These are phyloP conservation scores for Abrus precatorius DNA, from an alignment of 306 rosid species.

Conservation along the genomic window DNA sequence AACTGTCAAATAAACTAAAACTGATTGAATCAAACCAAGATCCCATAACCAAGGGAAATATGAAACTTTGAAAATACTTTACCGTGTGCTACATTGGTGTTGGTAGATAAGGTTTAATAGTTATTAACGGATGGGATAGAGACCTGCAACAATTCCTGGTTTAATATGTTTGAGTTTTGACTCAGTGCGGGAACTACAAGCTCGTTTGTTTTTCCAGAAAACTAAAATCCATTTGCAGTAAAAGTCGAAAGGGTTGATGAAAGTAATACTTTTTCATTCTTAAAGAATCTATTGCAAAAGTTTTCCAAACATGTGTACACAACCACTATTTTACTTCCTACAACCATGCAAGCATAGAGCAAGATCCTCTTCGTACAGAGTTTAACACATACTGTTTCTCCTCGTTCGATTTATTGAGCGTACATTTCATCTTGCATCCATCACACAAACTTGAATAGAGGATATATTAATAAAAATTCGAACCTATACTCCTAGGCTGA, in stretches of 20 bases:
- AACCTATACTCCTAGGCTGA: constrained; percentile 31
- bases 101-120: background rate
- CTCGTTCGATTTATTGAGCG: constrained; percentile 46
- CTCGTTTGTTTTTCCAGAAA: no score
- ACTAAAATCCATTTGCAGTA: no score
- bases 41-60: background rate
- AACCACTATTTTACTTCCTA: background rate
- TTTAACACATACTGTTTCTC: constrained; percentile 10
- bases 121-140: background rate
- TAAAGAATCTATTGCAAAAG: no score
- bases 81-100: background rate
- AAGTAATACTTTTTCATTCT: no score
- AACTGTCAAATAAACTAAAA: no score
- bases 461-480: constrained; percentile 16
- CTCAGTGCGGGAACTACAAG: background rate
- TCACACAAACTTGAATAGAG: constrained; percentile 28
- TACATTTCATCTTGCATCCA: constrained; percentile 36
- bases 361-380: background rate
- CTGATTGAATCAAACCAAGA: background rate
- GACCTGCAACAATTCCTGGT: background rate
- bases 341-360: background rate
- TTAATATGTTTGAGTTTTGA: background rate
- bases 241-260: no score
- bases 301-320: background rate
- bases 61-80: background rate